Conservation (phyloP, 495 filamentous ascomycete species). For the Podospora fimiseda region DNA sequence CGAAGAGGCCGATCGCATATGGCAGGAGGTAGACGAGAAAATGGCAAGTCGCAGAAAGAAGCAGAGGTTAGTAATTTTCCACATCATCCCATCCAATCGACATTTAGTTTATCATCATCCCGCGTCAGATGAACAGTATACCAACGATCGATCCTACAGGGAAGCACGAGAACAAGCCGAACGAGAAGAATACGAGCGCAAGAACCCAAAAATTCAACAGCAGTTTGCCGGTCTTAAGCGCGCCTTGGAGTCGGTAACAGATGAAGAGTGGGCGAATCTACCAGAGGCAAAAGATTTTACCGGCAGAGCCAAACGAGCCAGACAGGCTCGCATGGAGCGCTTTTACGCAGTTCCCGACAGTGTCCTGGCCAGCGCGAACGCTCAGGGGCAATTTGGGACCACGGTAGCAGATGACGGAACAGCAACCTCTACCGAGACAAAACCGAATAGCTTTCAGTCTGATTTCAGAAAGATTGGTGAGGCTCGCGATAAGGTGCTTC, state of each 20-base stretch:
- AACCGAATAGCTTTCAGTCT: constrained; percentile 78
- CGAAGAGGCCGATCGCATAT: constrained; percentile 94
- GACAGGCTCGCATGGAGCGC: constrained; percentile 72
- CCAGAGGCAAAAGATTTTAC: constrained; percentile 96
- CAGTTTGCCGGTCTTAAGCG: constrained; percentile 96
- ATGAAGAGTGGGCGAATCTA: constrained; percentile 94
- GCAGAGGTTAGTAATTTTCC: constrained; percentile 71
- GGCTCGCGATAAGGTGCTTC: constrained; percentile 86
- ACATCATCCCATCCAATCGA: constrained; percentile 26
- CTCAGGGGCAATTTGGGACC: constrained; percentile 73
- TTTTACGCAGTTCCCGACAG: constrained; percentile 98
- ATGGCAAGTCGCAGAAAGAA: constrained; percentile 83
- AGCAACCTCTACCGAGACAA: constrained; percentile 46
- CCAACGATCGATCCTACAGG: constrained; percentile 76
- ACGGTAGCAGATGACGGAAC: constrained; percentile 74
- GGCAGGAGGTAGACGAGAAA: constrained; percentile 89
- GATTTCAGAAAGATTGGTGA: constrained; percentile 98
- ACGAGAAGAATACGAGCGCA: constrained; percentile 86
- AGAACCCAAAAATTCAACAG: constrained; percentile 97
- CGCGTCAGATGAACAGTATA: constrained; percentile 69
- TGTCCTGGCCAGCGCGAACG: constrained; percentile 80
- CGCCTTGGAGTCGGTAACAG: constrained; percentile 76
- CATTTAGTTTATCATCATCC: constrained; percentile 63
- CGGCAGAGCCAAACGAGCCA: constrained; percentile 79
- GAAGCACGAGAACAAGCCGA: constrained; percentile 91